Evolutionary conservation across 768 basidiomycete species (phyloP).

Genomic region (Kwoniella sp.): DNA sequence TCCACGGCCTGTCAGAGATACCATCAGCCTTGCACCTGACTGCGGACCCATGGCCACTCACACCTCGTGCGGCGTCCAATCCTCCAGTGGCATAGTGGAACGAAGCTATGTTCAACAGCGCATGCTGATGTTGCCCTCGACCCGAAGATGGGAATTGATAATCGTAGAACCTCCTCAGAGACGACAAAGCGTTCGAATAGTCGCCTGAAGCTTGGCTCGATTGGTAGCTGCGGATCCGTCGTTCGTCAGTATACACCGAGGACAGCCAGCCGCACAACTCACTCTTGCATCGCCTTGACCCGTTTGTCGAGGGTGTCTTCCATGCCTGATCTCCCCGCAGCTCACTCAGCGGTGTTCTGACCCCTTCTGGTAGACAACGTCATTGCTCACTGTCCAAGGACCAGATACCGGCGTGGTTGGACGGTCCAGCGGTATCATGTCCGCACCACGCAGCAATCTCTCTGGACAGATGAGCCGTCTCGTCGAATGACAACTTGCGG

Average conservation of each 20-base stretch:
- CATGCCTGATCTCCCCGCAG: slow-evolving; percentile 29
- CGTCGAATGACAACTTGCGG: slow-evolving; percentile 40
- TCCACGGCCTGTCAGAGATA: slow-evolving; percentile 29
- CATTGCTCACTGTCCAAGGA: slow-evolving; percentile 19
- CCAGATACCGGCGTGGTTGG: slow-evolving; percentile 1
- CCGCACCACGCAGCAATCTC: slow-evolving; percentile 32
- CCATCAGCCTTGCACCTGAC: no score
- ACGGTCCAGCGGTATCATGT: not conserved
- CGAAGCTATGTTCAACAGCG: slow-evolving; percentile 46
- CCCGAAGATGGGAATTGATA: slow-evolving; percentile 43
- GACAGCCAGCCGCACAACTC: not conserved
- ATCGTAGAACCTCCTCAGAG: slow-evolving; percentile 46
- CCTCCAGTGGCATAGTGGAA: slow-evolving; percentile 46
- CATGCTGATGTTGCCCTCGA: slow-evolving; percentile 49
- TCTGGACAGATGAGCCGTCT: slow-evolving; percentile 30
- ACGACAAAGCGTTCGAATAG: slow-evolving; percentile 39
- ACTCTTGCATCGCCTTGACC: slow-evolving; percentile 39
- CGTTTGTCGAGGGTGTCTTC: slow-evolving; percentile 42
- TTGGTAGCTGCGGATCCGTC: slow-evolving; percentile 35
- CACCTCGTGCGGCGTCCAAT: slow-evolving; percentile 34
- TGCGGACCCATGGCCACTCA: slow-evolving; percentile 16
- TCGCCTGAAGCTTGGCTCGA: slow-evolving; percentile 36
- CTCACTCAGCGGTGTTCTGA: not conserved
- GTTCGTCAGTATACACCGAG: no score
- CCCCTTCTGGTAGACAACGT: no score